phyloP scores from a whole-genome alignment of 129 eudicot species.

The Flaveria bidentis region DNA sequence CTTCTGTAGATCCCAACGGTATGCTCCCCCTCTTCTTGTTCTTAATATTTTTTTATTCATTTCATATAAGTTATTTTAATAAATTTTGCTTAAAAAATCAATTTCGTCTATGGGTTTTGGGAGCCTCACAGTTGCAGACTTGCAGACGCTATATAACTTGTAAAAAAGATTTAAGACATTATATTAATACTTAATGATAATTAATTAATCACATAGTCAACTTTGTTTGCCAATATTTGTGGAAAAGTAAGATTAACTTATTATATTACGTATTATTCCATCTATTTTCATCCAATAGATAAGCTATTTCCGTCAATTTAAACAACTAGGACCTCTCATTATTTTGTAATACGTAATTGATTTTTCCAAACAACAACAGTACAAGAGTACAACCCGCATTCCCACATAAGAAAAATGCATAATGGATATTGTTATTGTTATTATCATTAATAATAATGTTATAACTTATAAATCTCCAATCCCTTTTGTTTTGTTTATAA shows the following conservation, averaged over 20 bases:
- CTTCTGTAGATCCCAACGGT: slow-evolving; percentile 88
- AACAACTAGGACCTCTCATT: neutral
- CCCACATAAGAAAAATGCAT: too few relatives aligned
- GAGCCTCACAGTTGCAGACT: neutral
- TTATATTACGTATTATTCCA: neutral
- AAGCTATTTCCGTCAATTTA: neutral
- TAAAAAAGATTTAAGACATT: slow-evolving; percentile 14
- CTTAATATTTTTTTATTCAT: neutral
- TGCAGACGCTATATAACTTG: slow-evolving; percentile 13
- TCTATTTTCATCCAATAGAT: slow-evolving; percentile 9
- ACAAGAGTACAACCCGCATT: too few relatives aligned
- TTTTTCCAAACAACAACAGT: neutral
- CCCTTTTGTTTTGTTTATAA: too few relatives aligned
- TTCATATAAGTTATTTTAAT: neutral
- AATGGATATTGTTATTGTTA: too few relatives aligned
- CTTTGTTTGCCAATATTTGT: slow-evolving; percentile 28
- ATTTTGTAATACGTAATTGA: neutral
- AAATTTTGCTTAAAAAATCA: neutral
- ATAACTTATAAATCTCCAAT: too few relatives aligned
- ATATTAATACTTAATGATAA: neutral
- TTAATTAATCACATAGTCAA: slow-evolving; percentile 34
- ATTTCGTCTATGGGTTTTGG: neutral
- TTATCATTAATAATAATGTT: too few relatives aligned
- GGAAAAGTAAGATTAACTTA: slow-evolving; percentile 24
- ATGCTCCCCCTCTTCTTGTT: slow-evolving; percentile 27